Conservation (phyloP, 2,329 filamentous ascomycete species). For the Cladorrhinum sp. region DNA sequence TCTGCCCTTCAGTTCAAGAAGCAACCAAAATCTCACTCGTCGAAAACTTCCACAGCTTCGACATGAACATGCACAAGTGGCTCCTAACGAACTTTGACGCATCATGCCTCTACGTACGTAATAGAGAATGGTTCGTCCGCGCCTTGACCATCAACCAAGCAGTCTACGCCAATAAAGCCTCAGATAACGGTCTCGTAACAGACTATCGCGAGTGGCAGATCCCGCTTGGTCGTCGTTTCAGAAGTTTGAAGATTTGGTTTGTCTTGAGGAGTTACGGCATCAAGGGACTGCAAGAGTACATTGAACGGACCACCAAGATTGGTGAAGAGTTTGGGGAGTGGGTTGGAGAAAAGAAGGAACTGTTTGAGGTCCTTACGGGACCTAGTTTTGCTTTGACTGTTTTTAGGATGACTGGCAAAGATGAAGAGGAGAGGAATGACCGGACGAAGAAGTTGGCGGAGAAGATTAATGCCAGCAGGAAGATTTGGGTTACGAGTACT, state of each 20-base stretch:
- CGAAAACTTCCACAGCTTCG: constrained; percentile 76
- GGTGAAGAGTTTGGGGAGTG: constrained; percentile 68
- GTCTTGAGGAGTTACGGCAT: constrained; percentile 77
- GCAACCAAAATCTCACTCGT: constrained; percentile 51
- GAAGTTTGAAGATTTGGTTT: constrained; percentile 92
- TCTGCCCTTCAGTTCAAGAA: constrained; percentile 73
- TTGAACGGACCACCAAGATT: constrained; percentile 64
- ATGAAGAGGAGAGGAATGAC: constrained; percentile 56
- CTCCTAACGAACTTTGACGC: constrained; percentile 88
- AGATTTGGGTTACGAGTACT: constrained; percentile 79
- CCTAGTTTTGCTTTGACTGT: constrained; percentile 79
- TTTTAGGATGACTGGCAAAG: constrained; percentile 57
- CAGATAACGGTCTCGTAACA: constrained; percentile 78
- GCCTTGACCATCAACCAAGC: constrained; percentile 76
- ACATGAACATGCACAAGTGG: constrained; percentile 98
- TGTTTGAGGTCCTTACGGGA: constrained; percentile 73
- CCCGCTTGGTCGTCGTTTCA: constrained; percentile 83
- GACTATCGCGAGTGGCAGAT: constrained; percentile 99
- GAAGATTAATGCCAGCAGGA: constrained; percentile 66
- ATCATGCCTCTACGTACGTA: constrained; percentile 75
- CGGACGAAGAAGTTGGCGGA: constrained; percentile 76
- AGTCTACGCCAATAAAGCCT: constrained; percentile 66
- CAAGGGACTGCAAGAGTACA: constrained; percentile 68
- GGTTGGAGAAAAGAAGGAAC: constrained; percentile 56
- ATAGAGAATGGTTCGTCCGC: constrained; percentile 71